Conservation (phyloP, 2,329 filamentous ascomycete species). For the Calonectria pseudoreteaudii region DNA sequence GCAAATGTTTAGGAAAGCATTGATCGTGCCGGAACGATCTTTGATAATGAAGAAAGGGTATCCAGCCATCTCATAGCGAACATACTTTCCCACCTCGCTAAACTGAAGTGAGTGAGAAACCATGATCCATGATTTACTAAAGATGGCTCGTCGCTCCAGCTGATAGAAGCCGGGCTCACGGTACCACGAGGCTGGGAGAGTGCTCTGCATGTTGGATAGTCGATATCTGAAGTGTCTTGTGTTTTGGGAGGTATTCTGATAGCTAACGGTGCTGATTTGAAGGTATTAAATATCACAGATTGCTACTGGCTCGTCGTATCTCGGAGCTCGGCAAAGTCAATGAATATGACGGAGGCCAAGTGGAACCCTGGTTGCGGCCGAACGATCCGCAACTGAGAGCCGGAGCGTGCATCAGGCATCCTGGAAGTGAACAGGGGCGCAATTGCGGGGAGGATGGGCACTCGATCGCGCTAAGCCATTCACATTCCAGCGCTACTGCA, state of each 20-base stretch:
- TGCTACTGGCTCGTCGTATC: not conserved
- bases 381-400: not conserved
- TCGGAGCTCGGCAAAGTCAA: not conserved
- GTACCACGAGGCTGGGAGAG: slow-evolving; percentile 62
- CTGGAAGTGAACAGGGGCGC: not conserved
- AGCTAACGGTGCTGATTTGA: not conserved
- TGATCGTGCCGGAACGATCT: slow-evolving; percentile 63
- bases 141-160: slow-evolving; percentile 65
- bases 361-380: not conserved
- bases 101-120: slow-evolving; percentile 63
- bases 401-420: not conserved
- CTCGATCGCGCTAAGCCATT: not conserved
- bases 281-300: not conserved
- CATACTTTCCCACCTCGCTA: slow-evolving; percentile 63
- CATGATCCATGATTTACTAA: slow-evolving; percentile 65
- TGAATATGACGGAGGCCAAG: not conserved
- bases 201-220: slow-evolving; percentile 18
- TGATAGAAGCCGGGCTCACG: slow-evolving; percentile 61
- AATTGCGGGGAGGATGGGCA: not conserved
- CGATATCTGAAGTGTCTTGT: not conserved
- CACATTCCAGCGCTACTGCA: not conserved
- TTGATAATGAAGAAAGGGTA: slow-evolving; percentile 65
- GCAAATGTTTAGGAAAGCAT: slow-evolving; percentile 72
- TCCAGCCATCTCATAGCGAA: slow-evolving; percentile 64
- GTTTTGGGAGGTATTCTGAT: not conserved